A percentile compares a stretch with the other conserved stretches of the same genome.
These are phyloP conservation scores for Lophiostoma macrostomum DNA, from an alignment of 495 filamentous ascomycete species.

Conservation along the genomic window DNA sequence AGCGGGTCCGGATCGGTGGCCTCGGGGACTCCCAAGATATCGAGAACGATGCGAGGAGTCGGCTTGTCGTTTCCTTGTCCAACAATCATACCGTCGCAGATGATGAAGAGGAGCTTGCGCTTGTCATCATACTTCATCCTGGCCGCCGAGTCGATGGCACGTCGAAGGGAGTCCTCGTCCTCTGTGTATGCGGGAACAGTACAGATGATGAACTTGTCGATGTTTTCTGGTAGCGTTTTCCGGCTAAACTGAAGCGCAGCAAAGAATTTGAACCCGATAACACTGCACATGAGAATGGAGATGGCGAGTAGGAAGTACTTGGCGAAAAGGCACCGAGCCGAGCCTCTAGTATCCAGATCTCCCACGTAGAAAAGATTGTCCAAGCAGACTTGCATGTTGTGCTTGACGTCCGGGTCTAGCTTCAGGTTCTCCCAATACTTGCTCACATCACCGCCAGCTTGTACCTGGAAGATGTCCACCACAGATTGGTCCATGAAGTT, in stretches of 20 bases:
- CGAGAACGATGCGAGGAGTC: conserved; percentile 92
- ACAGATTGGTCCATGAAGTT: conserved; percentile 83
- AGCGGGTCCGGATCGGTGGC: conserved; percentile 93
- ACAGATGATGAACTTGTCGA: conserved; percentile 98
- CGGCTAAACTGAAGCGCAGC: conserved; percentile 89
- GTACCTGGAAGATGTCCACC: conserved; percentile 70
- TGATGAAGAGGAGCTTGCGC: conserved; percentile 86
- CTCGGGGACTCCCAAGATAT: conserved; percentile 93
- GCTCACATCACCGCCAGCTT: conserved; percentile 74
- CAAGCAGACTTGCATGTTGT: conserved; percentile 77
- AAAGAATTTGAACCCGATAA: conserved; percentile 95
- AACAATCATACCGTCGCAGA: conserved; percentile 99
- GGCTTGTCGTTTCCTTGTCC: conserved; percentile 96
- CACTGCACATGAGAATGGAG: conserved; percentile 70
- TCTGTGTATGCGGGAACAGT: conserved; percentile 98
- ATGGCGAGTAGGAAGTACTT: conserved; percentile 91
- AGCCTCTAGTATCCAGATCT: conserved; percentile 87
- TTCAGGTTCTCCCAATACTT: conserved; percentile 73
- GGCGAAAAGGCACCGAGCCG: conserved; percentile 78
- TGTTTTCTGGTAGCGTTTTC: conserved; percentile 89
- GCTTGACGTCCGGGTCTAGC: conserved; percentile 53
- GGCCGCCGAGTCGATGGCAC: conserved; percentile 94
- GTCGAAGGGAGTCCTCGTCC: conserved; percentile 93
- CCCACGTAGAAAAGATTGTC: conserved; percentile 96
- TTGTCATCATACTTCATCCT: conserved; percentile 98